Base-by-base conservation (phyloP, 2,329 filamentous ascomycete species). In the Domatiomyces catenatus region DNA sequence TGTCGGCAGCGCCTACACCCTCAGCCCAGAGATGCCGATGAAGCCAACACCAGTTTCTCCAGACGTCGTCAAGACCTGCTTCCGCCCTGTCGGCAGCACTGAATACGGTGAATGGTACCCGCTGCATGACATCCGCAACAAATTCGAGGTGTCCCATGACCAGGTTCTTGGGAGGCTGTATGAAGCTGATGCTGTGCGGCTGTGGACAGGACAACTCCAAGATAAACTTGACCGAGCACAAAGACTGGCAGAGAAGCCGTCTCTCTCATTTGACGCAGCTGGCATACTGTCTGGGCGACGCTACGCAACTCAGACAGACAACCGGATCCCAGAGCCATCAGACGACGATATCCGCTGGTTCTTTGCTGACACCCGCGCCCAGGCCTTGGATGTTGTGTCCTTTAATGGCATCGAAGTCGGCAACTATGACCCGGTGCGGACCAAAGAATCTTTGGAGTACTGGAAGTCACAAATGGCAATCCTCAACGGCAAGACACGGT, bases 291-390 rank as follows among this genome's bases (percentile, higher is more conserved):
- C 66, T n/a, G 75, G 69, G 0, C 69, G 77, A 1, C 56, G 60
- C 1, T 79, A 70, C 57, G 70, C 74, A 1, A 58, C 61, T 0
- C 54, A 65, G 10, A 63, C 69, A 15, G 75, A 81, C 51, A 54
- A 64, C 0, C 73, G 76, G 2, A 75, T 80, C 24, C 59, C 64
- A 0, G 54, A 61, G 10, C 44, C 47, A 2, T 48, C 58, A 1
- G 68, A 65, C 12, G 50, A 48, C 44, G 46, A 55, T n/a, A 19
- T 58, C 15, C 42, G 44, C 10, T 81, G 76, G 76, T 77, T 73
- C 60, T 79, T 75, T 72, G 75, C 70, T 0, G 76, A 81, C 48
- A 68, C 67, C 19, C 69, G 78, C 1, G 71, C 72, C 0, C 72
- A 80, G 46, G 73, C 75, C 0, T 68, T 81, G 0, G 75, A 75